Evolutionary conservation across 345 rosid species (phyloP).

Genomic region (Salix suchowensis): DNA sequence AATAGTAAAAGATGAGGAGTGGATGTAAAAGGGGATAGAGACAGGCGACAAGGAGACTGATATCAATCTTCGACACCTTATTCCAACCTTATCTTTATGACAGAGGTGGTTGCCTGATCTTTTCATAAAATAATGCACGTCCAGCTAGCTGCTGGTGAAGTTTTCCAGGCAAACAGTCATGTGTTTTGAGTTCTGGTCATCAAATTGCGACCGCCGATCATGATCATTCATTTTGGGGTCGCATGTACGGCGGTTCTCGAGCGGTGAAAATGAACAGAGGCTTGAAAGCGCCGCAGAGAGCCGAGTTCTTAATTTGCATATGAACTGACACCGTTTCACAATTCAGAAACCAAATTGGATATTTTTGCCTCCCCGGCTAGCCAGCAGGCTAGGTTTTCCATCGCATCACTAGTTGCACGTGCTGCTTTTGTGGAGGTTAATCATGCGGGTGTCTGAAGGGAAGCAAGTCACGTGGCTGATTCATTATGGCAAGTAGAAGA

Average conservation of each 20-base stretch:
- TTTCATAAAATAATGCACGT: background rate
- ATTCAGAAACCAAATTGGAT: background rate
- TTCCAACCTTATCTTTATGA: background rate
- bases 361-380: no score
- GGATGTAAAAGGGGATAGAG: background rate
- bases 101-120: conserved; percentile 3
- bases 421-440: background rate
- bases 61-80: background rate
- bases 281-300: no score
- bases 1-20: background rate
- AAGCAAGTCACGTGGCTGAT: background rate
- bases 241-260: no score
- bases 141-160: no score
- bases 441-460: background rate
- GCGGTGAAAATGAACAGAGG: no score
- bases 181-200: no score
- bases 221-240: no score
- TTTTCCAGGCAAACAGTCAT: no score
- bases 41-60: background rate
- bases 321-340: background rate
- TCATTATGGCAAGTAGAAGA: background rate
- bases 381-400: background rate
- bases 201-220: no score
- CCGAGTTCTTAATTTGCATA: background rate
- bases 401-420: background rate